Evolutionary conservation across 2,329 filamentous ascomycete genomes (phyloP).

Genomic region (Hysterium pulicare): DNA sequence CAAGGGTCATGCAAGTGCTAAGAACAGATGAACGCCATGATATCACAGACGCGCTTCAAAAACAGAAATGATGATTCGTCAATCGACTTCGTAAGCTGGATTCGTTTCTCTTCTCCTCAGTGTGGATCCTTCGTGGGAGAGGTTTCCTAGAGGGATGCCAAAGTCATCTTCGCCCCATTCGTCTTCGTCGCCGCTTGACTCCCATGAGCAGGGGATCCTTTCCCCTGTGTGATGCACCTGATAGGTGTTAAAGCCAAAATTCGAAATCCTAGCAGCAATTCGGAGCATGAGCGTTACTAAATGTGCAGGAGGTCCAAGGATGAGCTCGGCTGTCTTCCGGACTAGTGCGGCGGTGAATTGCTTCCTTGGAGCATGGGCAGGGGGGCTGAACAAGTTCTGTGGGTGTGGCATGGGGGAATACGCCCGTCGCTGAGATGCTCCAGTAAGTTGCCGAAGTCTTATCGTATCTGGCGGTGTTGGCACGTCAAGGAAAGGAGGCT

Average conservation of each 20-base stretch:
- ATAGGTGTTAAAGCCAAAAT: slow-evolving; percentile 32
- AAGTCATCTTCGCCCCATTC: slow-evolving; percentile 58
- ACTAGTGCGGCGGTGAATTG: slow-evolving; percentile 58
- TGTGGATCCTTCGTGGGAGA: slow-evolving; percentile 16
- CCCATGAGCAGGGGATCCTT: slow-evolving; percentile 54
- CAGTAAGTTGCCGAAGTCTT: slow-evolving; percentile 41
- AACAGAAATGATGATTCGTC: slow-evolving; percentile 23
- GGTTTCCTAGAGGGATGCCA: slow-evolving; percentile 45
- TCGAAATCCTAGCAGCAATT: slow-evolving; percentile 72
- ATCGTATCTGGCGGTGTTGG: slow-evolving; percentile 39
- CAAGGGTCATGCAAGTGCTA: too few relatives aligned
- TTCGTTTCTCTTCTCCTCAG: slow-evolving; percentile 18
- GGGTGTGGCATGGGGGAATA: slow-evolving; percentile 67
- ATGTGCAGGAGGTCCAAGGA: slow-evolving; percentile 76
- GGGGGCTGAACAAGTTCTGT: slow-evolving; percentile 61
- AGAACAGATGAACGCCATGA: too few relatives aligned
- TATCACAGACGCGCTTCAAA: too few relatives aligned
- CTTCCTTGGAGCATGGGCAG: slow-evolving; percentile 34
- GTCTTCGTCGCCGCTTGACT: slow-evolving; percentile 53
- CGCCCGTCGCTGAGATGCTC: slow-evolving; percentile 56
- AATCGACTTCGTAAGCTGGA: slow-evolving; percentile 10
- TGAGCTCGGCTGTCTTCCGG: slow-evolving; percentile 70
- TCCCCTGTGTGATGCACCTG: slow-evolving; percentile 23
- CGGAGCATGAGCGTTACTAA: slow-evolving; percentile 75
- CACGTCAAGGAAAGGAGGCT: slow-evolving; percentile 36